Evolutionary conservation across 2,329 filamentous ascomycete genomes (phyloP), one percentile per base, ranked within the genome.

Genomic region (Aureobasidium sp.): DNA sequence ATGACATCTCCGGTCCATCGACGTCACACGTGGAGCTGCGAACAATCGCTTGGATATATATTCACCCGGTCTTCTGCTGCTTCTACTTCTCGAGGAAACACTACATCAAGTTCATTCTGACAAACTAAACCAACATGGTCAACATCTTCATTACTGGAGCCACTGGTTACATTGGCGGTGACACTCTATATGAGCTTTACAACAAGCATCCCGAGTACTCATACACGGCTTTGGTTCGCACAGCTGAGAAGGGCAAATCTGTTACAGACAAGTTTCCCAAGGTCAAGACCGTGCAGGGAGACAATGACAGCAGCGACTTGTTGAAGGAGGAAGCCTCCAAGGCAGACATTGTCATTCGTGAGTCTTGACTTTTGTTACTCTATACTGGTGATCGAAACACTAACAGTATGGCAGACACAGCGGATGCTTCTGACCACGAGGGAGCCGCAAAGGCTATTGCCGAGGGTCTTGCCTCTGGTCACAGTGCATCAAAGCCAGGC

Each of bases 261-360:
- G 72, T 82, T 14, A 76, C 76, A 3, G 69, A 74, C 15, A 70
- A 74, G 39, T 84, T 79, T 63, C 74, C 82, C 3, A 77, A 74
- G 6, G 70, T 81, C 56, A 74, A 74, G 15, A 73, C 83, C n/a
- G 79, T 83, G 1, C 78, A 82, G 62, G 82, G 82, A 29, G 75
- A 76, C 52, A 73, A 82, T 3, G 78, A 82, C 47, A 74, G 75
- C 62, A 68, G 70, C 2, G 70, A 75, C 0, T 60, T 82, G 3
- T 65, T 84, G 1, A 73, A 78, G 36, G 69, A 75, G 36, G 78
- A 81, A 63, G 75, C 77, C 25, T 70, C 72, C 0, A 73, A 75
- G 55, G 79, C 81, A 3, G 78, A 83, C 69, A 77, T 84, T 53
- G 80, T 84, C 3, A 68, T 81, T 14, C 72, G 73, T 74, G 48